phyloP scores from a whole-genome alignment of 2,329 filamentous ascomycete species.

The Exutisphaerella laricina region DNA sequence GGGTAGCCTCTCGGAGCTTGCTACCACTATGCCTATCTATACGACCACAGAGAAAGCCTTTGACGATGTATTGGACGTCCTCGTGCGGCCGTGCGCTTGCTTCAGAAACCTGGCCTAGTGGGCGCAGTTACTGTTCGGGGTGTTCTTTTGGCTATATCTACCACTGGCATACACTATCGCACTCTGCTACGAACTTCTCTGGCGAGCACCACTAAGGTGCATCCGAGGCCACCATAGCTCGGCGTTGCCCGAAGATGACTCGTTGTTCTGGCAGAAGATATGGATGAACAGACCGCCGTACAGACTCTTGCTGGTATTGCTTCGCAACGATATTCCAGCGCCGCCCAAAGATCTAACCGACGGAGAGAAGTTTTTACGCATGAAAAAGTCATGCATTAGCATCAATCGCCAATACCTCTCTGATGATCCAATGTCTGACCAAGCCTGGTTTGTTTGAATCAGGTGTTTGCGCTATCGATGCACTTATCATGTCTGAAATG shows the following conservation, averaged over 20 bases:
- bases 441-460: too few relatives aligned
- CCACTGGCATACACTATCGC: conserved; percentile 11
- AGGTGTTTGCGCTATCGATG: conserved; percentile 2
- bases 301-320: not conserved
- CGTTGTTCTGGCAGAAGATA: not conserved
- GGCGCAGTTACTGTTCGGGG: conserved; percentile 12
- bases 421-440: too few relatives aligned
- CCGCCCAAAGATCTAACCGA: not conserved
- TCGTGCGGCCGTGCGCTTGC: conserved; percentile 14
- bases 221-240: not conserved
- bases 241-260: not conserved
- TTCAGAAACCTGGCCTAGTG: conserved; percentile 4
- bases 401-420: too few relatives aligned
- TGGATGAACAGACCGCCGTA: not conserved
- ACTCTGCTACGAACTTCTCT: conserved; percentile 12
- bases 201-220: conserved; percentile 9
- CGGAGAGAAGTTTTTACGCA: not conserved
- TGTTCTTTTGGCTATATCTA: conserved; percentile 13
- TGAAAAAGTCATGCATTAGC: not conserved
- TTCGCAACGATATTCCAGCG: not conserved
- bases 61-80: conserved; percentile 13
- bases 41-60: conserved; percentile 7
- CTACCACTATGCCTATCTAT: conserved; percentile 13
- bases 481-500: not conserved
- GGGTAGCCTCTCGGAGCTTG: not conserved